These are phyloP conservation scores for Aspergillus neoniger DNA, from an alignment of 2,329 filamentous ascomycete species.

Conservation along the genomic window DNA sequence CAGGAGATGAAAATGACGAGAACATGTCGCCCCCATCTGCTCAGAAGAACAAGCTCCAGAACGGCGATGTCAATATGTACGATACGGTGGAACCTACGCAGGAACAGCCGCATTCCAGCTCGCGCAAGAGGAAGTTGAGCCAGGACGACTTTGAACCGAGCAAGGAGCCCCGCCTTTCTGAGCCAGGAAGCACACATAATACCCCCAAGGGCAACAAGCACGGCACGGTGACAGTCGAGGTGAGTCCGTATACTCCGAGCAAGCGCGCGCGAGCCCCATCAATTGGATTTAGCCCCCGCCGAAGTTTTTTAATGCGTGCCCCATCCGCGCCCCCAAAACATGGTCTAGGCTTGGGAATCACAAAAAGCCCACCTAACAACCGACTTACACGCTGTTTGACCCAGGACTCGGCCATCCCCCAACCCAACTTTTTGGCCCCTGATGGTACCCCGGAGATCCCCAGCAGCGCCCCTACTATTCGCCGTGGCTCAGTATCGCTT, in stretches of 20 bases:
- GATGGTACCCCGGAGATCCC: conserved; percentile 11
- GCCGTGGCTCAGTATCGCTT: conserved; percentile 10
- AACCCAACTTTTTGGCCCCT: background rate
- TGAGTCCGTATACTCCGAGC: conserved; percentile 18
- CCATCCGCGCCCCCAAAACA: conserved; percentile 11
- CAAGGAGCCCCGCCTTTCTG: conserved; percentile 30
- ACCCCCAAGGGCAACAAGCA: conserved; percentile 2
- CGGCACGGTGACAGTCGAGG: conserved; percentile 8
- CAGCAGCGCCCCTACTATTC: conserved; percentile 12
- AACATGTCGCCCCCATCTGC: background rate
- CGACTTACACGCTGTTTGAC: conserved; percentile 8
- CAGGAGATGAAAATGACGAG: background rate
- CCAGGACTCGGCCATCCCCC: conserved; percentile 12
- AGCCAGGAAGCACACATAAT: conserved; percentile 11
- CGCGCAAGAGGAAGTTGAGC: conserved; percentile 32
- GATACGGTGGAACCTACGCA: background rate
- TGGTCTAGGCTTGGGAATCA: conserved; percentile 33
- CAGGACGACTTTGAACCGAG: conserved; percentile 20
- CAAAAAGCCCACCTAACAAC: conserved; percentile 29
- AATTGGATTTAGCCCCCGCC: conserved; percentile 20
- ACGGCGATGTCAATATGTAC: conserved; percentile 24
- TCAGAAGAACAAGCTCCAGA: conserved; percentile 9
- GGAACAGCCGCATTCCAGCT: background rate
- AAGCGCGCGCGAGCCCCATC: conserved; percentile 21
- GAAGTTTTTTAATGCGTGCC: conserved; percentile 18